Evolutionary conservation across 306 rosid species (phyloP), one percentile per base, ranked within the genome.

Genomic region (Lathyrus aphaca): DNA sequence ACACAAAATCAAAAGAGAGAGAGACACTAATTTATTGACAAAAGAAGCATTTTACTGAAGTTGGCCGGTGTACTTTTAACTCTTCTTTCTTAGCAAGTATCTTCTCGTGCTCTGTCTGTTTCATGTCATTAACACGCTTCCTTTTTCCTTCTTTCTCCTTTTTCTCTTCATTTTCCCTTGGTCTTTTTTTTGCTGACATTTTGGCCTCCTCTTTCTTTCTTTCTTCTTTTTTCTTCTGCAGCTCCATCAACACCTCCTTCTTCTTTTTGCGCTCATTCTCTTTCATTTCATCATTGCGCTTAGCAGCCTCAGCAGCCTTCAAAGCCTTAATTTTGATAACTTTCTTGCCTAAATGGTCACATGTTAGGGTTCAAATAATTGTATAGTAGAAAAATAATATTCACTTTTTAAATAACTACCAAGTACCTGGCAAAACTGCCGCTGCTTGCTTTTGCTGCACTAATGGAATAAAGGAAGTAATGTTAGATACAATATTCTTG

Each of bases 391-490:
- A 51, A 76, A 69, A 69, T 49, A 65, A 39, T 63, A 9, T 74
- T 42, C 10, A 15, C 14, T 44, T 29, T 40, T 58, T 58, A 30
- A 45, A 29, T 5, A 48, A 59, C 59, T n/a, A 60, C 23, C n/a
- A 75, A 27, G 69, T 78, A 94, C 99, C 96, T 76, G 93, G 77
- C 43, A 81, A 38, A 64, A 65, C 92, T 14, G 91, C 79, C 7
- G 95, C 87, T 25, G 96, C 88, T 87, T 91, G 96, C 72, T 92
- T 89, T 84, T 89, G 95, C 80, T 86, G 95, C 53, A 95, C 97
- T 63, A 91, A 85, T 23, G 99, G 99, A 87, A 95, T 79, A 72
- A 95, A 91, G 71, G 99, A 95, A 78, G 90, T 73, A 17, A 91
- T 38, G 62, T 81, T 91, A 72, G 96, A 84, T 72, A 89, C 84